These are phyloP conservation scores for Bathelium albidoporum DNA, from an alignment of 495 filamentous ascomycete genomes.

Conservation along the genomic window DNA sequence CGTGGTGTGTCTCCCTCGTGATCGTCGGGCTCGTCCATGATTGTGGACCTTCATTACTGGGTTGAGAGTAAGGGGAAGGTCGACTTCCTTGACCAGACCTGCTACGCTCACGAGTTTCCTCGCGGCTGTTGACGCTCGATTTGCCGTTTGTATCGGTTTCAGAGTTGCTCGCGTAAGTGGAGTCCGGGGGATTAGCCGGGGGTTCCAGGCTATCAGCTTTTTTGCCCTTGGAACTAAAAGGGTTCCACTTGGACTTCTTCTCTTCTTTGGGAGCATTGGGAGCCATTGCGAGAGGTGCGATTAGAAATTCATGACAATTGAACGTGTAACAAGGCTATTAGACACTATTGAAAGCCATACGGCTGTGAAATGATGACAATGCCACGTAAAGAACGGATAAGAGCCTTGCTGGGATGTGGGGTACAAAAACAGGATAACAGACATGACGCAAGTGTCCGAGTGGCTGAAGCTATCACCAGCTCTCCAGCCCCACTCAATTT, in stretches of 20 bases:
- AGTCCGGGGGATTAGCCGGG: neutral
- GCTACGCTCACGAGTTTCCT: neutral
- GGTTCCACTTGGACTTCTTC: constrained; percentile 1
- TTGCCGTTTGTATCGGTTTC: neutral
- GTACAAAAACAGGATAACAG: neutral
- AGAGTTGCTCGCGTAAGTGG: constrained; percentile 1
- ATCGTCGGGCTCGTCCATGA: neutral
- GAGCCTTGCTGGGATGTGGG: neutral
- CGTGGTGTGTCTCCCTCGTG: neutral
- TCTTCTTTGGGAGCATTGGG: neutral
- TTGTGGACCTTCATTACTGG: neutral
- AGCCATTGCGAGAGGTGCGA: neutral
- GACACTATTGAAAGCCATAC: neutral
- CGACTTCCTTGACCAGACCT: neutral
- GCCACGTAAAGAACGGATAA: neutral
- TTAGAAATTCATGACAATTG: neutral
- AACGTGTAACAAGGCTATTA: neutral
- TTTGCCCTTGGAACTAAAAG: neutral
- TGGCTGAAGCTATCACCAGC: neutral
- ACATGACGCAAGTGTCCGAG: neutral
- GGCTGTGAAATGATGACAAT: neutral
- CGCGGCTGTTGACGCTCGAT: neutral
- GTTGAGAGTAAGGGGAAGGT: neutral
- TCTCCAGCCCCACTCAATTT: neutral
- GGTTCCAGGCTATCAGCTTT: constrained; percentile 1